Evolutionary conservation across 2,329 filamentous ascomycete species (phyloP), one percentile per base, ranked within the genome.

Genomic region (Chrysoporthe cubensis): DNA sequence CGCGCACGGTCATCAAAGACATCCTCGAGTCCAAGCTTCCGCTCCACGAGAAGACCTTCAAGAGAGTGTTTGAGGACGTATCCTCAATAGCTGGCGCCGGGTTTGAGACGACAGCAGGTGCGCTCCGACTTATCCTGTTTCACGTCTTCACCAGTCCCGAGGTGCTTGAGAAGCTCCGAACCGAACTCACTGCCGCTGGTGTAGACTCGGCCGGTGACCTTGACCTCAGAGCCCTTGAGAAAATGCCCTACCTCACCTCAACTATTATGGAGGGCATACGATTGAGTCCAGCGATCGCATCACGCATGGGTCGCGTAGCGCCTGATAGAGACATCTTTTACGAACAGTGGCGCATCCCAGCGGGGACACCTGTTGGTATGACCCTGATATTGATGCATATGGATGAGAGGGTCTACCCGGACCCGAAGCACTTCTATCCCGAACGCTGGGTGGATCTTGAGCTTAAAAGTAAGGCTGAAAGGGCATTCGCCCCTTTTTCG

Each of bases 191-290:
- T 13, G 48, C 4, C 21, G 6, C 4, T 21, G 48, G 48, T n/a
- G n/a, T 26, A 50, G n/a, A 26, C 21, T 0, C n/a, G 1, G 6
- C 48, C n/a, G 21, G n/a, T 8, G 48, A 26, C 1, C n/a, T 50
- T 26, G 48, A 50, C 21, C n/a, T 50, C n/a, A 50, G 26, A 1
- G 5, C 34, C 34, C 40, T 67, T 2, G 62, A 67, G 69, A 71
- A 73, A 64, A 70, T 78, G 16, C 75, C 74, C 0, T 84, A 83
- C 68, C 75, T 85, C 5, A 77, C 78, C 7, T 80, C 82, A 0
- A 78, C 82, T 0, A 73, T 85, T 16, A 80, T 76, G 43, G 83
- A 86, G 71, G 78, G 80, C 1, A 74, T 84, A 71, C 78, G 84
- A 1, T 67, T 84, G 0, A 79, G 82, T 60, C 80, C 82, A 1